These are phyloP conservation scores for Cantharellus cinnabarinus DNA, from an alignment of 768 basidiomycete species.

Conservation along the genomic window DNA sequence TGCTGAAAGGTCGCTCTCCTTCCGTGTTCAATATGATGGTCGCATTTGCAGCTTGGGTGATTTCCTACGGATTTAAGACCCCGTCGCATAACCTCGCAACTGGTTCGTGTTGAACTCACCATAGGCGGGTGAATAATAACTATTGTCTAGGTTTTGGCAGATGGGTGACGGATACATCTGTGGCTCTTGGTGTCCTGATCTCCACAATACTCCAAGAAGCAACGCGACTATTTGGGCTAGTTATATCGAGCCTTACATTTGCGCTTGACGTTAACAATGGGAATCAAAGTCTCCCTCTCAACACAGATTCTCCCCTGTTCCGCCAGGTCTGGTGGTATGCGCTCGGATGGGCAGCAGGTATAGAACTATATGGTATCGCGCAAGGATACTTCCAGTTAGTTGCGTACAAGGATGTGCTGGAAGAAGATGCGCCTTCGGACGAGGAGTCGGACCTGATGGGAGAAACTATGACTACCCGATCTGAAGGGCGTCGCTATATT, in stretches of 20 bases:
- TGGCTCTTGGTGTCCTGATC: no score
- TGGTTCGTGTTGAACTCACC: slow-evolving; percentile 1
- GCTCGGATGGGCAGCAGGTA: slow-evolving; percentile 53
- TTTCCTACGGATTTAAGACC: slow-evolving; percentile 32
- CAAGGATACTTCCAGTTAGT: slow-evolving; percentile 53
- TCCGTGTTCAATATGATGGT: slow-evolving; percentile 42
- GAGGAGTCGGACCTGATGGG: neutral
- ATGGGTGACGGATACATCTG: no score
- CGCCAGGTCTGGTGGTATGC: slow-evolving; percentile 56
- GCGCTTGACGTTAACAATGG: no score
- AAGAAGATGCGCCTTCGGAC: neutral
- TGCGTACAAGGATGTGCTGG: slow-evolving; percentile 13
- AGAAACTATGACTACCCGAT: slow-evolving; percentile 17
- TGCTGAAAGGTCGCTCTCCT: neutral
- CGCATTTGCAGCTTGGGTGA: slow-evolving; percentile 39
- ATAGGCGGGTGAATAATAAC: no score
- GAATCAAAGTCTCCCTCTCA: neutral
- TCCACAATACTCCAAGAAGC: no score
- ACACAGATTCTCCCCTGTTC: slow-evolving; percentile 24
- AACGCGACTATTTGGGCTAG: no score
- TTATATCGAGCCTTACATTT: no score
- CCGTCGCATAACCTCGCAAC: slow-evolving; percentile 24
- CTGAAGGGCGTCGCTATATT: slow-evolving; percentile 1
- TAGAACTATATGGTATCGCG: slow-evolving; percentile 38
- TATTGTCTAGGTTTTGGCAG: no score